phyloP scores from a whole-genome alignment of 495 filamentous ascomycete genomes.

The Hypoxylon fuscum region DNA sequence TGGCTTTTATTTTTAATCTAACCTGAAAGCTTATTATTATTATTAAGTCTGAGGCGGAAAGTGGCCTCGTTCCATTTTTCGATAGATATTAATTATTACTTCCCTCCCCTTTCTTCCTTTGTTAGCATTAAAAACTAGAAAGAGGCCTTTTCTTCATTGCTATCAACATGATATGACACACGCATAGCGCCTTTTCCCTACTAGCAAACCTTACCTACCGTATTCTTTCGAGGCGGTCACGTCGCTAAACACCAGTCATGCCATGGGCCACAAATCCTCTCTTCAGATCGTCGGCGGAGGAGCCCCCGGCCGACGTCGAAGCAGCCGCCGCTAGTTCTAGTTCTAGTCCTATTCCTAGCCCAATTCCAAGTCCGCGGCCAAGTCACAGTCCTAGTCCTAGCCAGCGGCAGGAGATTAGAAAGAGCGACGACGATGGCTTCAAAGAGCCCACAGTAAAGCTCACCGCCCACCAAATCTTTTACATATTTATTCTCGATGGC shows the following conservation, averaged over 20 bases:
- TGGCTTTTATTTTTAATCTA: conserved; percentile 17
- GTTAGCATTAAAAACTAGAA: conserved; percentile 50
- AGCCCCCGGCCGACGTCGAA: conserved; percentile 36
- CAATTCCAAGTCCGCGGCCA: background rate
- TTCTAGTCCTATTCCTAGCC: conserved; percentile 1
- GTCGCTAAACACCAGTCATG: conserved; percentile 36
- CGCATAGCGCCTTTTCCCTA: conserved; percentile 11
- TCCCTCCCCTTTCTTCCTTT: conserved; percentile 50
- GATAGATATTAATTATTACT: conserved; percentile 5
- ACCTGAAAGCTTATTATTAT: too few species aligned
- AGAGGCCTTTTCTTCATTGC: background rate
- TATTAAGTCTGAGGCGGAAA: conserved; percentile 17
- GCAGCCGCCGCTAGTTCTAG: conserved; percentile 17
- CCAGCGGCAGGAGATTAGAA: conserved; percentile 10
- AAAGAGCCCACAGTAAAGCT: conserved; percentile 45
- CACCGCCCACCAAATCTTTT: conserved; percentile 50
- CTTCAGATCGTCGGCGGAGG: conserved; percentile 35
- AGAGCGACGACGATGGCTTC: conserved; percentile 19
- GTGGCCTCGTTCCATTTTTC: conserved; percentile 8
- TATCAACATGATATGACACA: conserved; percentile 42
- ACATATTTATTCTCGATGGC: conserved; percentile 52
- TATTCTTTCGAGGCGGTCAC: background rate
- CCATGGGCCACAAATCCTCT: conserved; percentile 50
- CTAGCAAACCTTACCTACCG: conserved; percentile 12
- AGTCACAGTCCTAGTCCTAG: background rate